Base-by-base conservation (phyloP, 2,329 filamentous ascomycete genomes). In the Fusarium fracticaudum region DNA sequence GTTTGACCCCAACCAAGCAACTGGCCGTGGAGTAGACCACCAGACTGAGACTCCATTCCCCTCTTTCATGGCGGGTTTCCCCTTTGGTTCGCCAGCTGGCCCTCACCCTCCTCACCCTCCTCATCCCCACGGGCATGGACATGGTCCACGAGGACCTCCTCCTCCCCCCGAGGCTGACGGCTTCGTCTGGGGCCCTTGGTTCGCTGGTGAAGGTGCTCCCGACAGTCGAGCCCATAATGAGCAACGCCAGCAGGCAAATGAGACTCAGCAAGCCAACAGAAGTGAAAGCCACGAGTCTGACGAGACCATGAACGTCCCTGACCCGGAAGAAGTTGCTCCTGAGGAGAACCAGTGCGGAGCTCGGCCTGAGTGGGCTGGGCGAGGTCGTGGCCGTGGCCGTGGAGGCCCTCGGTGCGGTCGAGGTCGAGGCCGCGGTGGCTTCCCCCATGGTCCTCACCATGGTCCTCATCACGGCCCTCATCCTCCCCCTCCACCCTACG, bases 11-110 rank as follows among this genome's bases (percentile, higher is more conserved):
- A 78, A 75, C 47, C 75, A 77, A 44, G 63, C 64, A 47, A 73
- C 79, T 41, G 83, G 84, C 47, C 78, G 78, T 24, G 83, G 84
- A 53, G 81, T 84, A 62, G 84, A 85, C 65, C 83, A 84, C 69
- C 75, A 79, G 43, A 77, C 74, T 58, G 76, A 74, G 40, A 64
- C 77, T 37, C 74, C 72, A 63, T 71, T 76, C 50, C 68, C 72
- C 50, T 67, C 59, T 60, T 79, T 80, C 60, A 77, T 78, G 43
- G 64, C 77, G 3, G 81, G 81, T 31, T 84, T 84, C 60, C 81
- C 83, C 35, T 84, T 83, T 66, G 75, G 73, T 47, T 71, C 68
- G 17, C 76, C 76, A 41, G 35, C 26, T 17, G 67, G 71, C 33
- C 55, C 58, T 44, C 60, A 55, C 22, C 57, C 62, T 45, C 57